These are phyloP conservation scores for Lavandula angustifolia DNA, from an alignment of 257 asterid species.

Conservation along the genomic window DNA sequence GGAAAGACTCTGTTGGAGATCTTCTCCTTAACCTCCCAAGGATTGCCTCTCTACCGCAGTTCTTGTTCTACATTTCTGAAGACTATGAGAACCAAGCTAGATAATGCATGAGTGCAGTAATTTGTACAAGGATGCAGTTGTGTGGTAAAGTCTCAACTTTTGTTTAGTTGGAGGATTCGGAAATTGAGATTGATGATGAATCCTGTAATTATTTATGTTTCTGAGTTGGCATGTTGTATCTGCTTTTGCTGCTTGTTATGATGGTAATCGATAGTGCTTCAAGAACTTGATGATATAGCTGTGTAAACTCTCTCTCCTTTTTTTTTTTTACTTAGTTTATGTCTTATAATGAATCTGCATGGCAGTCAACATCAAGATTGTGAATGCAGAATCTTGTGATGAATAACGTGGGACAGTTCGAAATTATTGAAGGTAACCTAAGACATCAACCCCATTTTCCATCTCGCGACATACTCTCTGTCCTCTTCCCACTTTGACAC, in stretches of 20 bases:
- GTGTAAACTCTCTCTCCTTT: not conserved
- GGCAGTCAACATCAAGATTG: conserved; percentile 12
- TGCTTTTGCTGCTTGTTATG: conserved; percentile 9
- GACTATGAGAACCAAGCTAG: conserved; percentile 64
- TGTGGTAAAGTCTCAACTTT: conserved; percentile 13
- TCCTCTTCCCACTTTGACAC: not conserved
- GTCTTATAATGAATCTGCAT: not conserved
- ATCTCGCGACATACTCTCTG: not conserved
- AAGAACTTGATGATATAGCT: too few species aligned
- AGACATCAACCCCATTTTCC: not conserved
- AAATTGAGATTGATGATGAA: conserved; percentile 69
- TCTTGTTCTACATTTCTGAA: conserved; percentile 70
- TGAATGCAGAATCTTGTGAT: conserved; percentile 7
- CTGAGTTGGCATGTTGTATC: not conserved
- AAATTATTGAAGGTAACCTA: conserved; percentile 1
- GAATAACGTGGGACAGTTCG: conserved; percentile 14
- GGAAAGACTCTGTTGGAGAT: conserved; percentile 89
- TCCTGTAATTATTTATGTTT: conserved; percentile 38
- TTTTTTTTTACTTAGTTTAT: not conserved
- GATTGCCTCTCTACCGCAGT: conserved; percentile 93
- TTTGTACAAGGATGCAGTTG: conserved; percentile 34
- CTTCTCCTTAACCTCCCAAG: conserved; percentile 78
- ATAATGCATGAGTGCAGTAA: conserved; percentile 20
- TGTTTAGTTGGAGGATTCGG: conserved; percentile 50
- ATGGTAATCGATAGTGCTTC: not conserved